Evolutionary conservation across 257 asterid genomes (phyloP), one percentile per base, ranked within the genome.

Genomic region (Solanum rostratum): DNA sequence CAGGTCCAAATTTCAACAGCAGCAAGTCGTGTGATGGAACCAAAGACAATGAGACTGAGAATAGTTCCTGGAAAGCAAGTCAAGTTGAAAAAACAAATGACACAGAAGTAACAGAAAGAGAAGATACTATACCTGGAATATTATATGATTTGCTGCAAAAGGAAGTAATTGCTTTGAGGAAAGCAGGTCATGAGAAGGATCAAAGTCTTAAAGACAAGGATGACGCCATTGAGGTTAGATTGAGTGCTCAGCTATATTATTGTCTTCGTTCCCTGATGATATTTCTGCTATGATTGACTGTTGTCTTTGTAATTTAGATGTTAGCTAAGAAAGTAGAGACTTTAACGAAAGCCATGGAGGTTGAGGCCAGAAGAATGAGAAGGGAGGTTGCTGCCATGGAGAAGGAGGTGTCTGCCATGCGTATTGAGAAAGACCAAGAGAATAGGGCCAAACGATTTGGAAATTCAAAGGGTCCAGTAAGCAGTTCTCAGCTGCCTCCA

Each of bases 371-470:
- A 86, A 96, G 93, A 92, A 95, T 95, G 99, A 93, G 99, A 86
- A 91, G 99, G 82, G 99, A 95, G 88, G 99, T 95, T 70, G 94
- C 99, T 88, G 97, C 95, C 62, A 94, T 96, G 98, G 99, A 96
- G 94, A 96, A 96, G 91, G 99, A 96, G 92, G 99, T 96, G 83
- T 92, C 96, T 86, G 97, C 99, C 82, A 94, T 96, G 97, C 97
- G 98, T 53, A 94, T 90, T 73, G 96, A 92, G n/a, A 96, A 96
- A 90, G 99, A 94, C 53, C 97, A 94, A 76, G 99, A 95, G 86
- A 92, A 83, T 79, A 93, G 91, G 86, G 89, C 93, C 60, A 94
- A 90, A 87, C 87, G 97, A 85, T 90, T 93, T 39, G 97, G 90
- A 80, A 92, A 88, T 86, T 84, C 94, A 3, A 94, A 85, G 92